Percentiles rank a stretch among this genome's conserved stretches.
Conservation (phyloP, 495 filamentous ascomycete species). For the Physcia stellaris region DNA sequence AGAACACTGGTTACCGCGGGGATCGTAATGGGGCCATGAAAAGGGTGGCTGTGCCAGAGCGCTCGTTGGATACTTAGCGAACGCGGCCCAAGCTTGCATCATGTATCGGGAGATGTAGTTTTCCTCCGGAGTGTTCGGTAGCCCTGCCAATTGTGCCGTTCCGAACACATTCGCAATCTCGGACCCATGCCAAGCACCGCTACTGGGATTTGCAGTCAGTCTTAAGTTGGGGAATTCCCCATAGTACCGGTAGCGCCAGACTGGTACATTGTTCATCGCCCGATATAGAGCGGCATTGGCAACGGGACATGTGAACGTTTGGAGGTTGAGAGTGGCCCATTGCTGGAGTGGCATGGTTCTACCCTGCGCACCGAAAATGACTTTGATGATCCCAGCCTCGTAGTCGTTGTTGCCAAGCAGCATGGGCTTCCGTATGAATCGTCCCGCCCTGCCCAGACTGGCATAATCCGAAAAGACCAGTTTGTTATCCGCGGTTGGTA, state of each 20-base stretch:
- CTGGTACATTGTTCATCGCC: slow-evolving; percentile 24
- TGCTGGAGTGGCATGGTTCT: slow-evolving; percentile 15
- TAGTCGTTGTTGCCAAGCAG: slow-evolving; percentile 32
- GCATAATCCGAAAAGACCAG: slow-evolving; percentile 35
- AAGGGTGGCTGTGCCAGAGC: no score
- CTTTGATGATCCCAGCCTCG: slow-evolving; percentile 33
- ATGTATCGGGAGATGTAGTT: slow-evolving; percentile 20
- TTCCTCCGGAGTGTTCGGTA: slow-evolving; percentile 19
- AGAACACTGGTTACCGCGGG: no score
- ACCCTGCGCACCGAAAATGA: slow-evolving; percentile 19
- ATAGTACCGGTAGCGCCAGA: slow-evolving; percentile 39
- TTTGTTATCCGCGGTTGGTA: slow-evolving; percentile 30
- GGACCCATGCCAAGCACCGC: slow-evolving; percentile 32
- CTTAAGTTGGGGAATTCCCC: slow-evolving; percentile 33
- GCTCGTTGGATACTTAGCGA: slow-evolving; percentile 32
- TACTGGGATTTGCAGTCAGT: slow-evolving; percentile 15
- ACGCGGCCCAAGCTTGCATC: slow-evolving; percentile 36
- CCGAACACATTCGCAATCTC: slow-evolving; percentile 39
- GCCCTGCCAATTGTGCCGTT: slow-evolving; percentile 24
- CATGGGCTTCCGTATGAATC: slow-evolving; percentile 25
- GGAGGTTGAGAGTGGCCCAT: slow-evolving; percentile 27
- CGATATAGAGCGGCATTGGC: no score
- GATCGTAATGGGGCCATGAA: no score
- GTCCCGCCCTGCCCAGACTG: slow-evolving; percentile 18
- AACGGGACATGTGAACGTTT: slow-evolving; percentile 32